Base-by-base conservation (phyloP, 306 rosid species). In the Sophora flavescens region DNA sequence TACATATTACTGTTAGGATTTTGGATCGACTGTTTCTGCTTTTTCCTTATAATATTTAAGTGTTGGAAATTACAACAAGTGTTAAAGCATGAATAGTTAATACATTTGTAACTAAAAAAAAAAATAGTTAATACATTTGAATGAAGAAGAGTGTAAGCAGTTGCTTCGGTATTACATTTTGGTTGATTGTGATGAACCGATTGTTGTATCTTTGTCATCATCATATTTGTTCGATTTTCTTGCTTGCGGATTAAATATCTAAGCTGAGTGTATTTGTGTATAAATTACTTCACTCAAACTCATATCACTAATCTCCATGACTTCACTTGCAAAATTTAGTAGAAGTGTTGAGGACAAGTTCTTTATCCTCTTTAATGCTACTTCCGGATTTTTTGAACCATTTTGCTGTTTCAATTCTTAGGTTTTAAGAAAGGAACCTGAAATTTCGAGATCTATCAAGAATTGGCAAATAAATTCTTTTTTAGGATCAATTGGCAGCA, bases 351-450 rank as follows among this genome's bases (percentile, higher is more conserved):
- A 36, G 16, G 51, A 79, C 36, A 58, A 47, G 39, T 70, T 61
- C 3, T 6, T 6, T 35, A 41, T 10, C 18, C 39, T 26, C 39
- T 16, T 51, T 68, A 52, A n/a, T 63, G 50, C 1, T 10, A 60
- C 56, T 54, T 44, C 13, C 3, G 35, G 8, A 74, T 48, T 30
- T 77, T 16, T n/a, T 70, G 45, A 35, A 56, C 54, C 13, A 63
- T 59, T 63, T 18, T 48, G n/a, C 10, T 65, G 65, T 13, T 4
- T 4, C n/a, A 35, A 69, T 32, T 44, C 66, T 10, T 73, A 93
- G 98, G 85, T 32, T 36, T 68, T 85, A 7, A 38, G 28, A 30
- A 81, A 63, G 71, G 85, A 81, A 68, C 73, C 69, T 32, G 68
- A 68, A 12, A 52, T 57, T 7, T 44, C 88, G 16, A 74, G 78